Base-by-base conservation (phyloP, 192 early-diverging fungal genomes). In the Coemansia sp. region DNA sequence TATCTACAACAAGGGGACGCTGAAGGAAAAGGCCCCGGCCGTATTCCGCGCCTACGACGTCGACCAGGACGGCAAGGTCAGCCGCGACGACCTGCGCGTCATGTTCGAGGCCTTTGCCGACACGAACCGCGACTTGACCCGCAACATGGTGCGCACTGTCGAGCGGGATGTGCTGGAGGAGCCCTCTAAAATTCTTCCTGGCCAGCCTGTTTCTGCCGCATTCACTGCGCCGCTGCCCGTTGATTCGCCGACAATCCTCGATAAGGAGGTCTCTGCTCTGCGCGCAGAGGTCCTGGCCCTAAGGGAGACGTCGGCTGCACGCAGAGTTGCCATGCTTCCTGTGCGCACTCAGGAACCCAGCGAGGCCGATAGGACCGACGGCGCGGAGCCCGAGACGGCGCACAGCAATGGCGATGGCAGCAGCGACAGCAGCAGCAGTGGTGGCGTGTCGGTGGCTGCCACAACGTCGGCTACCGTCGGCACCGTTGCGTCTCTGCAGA, bases 41-140 rank as follows among this genome's bases (percentile, higher is more conserved):
- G 88, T 93, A 10, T 97, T 97, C 74, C 83, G 91, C 35, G 93
- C 93, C 5, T 98, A 97, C 66, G 96, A 98, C 68, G 59, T 97
- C 8, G 88, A 97, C 68, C 85, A 83, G 32, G 94, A 97, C 73
- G 92, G 92, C 1, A 82, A 73, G 24, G 90, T 97, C 36, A 89
- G 91, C 11, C 82, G 88, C 23, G 85, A 91, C 16, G 95, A 97
- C 57, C 75, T 98, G 10, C 87, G 90, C 42, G 74, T 78, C 22
- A 94, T 97, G 84, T 91, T 97, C 71, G 95, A 94, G 69, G 89
- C 96, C 7, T 97, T 96, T 61, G 90, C 95, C 51, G 86, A 93
- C 64, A 79, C 94, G 0, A 92, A 89, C 3, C 93, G 92, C 85
- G 91, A 93, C 58, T 82, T 95, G 23, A 91, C 97, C 4, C 82